Conservation (phyloP, 179 eudicot genomes). For the Carnegiea gigantea region DNA sequence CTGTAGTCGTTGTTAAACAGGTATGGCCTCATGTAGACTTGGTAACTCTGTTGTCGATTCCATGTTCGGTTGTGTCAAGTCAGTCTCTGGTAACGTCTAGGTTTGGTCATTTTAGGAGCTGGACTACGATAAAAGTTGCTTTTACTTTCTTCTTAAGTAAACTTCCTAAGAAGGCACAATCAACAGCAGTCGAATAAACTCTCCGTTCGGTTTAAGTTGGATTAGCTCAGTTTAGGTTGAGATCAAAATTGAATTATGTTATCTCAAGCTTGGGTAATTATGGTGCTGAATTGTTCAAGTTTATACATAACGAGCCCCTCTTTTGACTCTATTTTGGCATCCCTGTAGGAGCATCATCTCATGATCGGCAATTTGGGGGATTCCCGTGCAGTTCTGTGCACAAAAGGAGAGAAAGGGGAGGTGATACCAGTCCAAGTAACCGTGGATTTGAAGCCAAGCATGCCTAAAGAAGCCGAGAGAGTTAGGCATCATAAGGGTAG, state of each 20-base stretch:
- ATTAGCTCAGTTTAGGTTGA: no score
- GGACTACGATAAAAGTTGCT: no score
- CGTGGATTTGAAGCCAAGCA: slow-evolving; percentile 44
- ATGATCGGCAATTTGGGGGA: slow-evolving; percentile 84
- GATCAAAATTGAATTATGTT: no score
- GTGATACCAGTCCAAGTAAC: slow-evolving; percentile 46
- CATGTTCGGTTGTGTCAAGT: background rate
- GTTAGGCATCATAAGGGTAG: slow-evolving; percentile 53
- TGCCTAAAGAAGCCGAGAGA: slow-evolving; percentile 52
- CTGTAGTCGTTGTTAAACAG: slow-evolving; percentile 70
- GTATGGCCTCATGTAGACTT: slow-evolving; percentile 27
- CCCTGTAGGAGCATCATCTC: slow-evolving; percentile 57
- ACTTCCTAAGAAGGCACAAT: no score
- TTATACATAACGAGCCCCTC: background rate
- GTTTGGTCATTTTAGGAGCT: no score
- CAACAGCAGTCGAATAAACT: no score
- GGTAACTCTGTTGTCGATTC: no score
- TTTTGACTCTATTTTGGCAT: background rate
- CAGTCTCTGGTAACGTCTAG: no score
- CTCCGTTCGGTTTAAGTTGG: no score
- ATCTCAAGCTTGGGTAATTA: no score
- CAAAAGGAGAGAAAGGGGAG: slow-evolving; percentile 52
- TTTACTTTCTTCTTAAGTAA: no score
- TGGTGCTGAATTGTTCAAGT: background rate
- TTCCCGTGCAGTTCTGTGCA: slow-evolving; percentile 83